These are phyloP conservation scores for Dichotomocladium elegans DNA, from an alignment of 371 early-diverging fungal species.

Conservation along the genomic window DNA sequence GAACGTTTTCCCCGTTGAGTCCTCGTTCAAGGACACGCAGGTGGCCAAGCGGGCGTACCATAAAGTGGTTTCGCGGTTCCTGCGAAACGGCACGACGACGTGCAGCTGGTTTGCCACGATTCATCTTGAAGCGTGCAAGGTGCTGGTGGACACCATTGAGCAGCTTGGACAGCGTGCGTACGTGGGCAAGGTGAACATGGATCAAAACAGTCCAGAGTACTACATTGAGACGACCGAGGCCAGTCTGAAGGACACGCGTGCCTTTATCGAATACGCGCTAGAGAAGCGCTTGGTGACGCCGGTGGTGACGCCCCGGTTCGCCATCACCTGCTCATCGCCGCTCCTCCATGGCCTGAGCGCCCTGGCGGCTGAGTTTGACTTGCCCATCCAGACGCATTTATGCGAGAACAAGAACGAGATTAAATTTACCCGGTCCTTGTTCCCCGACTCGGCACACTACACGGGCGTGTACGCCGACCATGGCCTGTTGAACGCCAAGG, in stretches of 20 bases:
- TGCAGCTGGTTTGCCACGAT: constrained; percentile 91
- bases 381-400: constrained; percentile 82
- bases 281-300: constrained; percentile 56
- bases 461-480: constrained; percentile 72
- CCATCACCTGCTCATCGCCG: constrained; percentile 69
- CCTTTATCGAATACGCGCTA: constrained; percentile 62
- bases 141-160: constrained; percentile 66
- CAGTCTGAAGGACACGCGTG: constrained; percentile 65
- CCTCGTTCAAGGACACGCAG: constrained; percentile 54
- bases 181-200: constrained; percentile 96
- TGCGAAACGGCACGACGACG: constrained; percentile 81
- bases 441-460: constrained; percentile 70
- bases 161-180: constrained; percentile 83
- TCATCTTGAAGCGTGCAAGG: constrained; percentile 69
- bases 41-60: constrained; percentile 67
- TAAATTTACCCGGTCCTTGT: constrained; percentile 61
- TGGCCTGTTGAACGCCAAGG: constrained; percentile 56
- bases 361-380: constrained; percentile 61
- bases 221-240: constrained; percentile 68
- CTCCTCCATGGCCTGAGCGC: constrained; percentile 67
- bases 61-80: constrained; percentile 60
- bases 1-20: constrained; percentile 85
- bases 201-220: constrained; percentile 75
- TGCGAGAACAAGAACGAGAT: constrained; percentile 82
- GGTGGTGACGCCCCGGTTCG: constrained; percentile 89